Evolutionary conservation across 108 stramenopile genomes (phyloP), one percentile per base, ranked within the genome.

Genomic region (Stephanodiscus minutulus): DNA sequence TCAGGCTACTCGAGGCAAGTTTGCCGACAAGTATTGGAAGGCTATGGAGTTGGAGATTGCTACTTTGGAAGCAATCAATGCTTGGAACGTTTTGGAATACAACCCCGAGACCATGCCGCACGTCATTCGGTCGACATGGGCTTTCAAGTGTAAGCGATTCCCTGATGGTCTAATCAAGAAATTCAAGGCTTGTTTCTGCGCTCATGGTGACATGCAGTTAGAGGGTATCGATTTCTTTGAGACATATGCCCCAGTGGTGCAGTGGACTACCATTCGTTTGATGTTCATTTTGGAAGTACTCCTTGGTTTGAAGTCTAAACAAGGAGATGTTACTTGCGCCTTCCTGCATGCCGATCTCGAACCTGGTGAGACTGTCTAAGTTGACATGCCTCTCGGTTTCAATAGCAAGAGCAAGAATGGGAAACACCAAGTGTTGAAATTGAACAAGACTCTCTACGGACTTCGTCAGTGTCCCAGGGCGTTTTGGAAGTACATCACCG

Each of bases 311-410:
- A 10, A 22, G 10, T 57, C 67, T 1, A 8, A 1, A 3, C 54
- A 68, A 28, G 35, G 37, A 5, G 82, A 88, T n/a, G 81, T 74
- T 17, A 61, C 57, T 12, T 60, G 61, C 18, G 87, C 85, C 0
- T 90, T 90, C 57, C 65, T 86, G 0, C 83, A 85, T 43, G 78
- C 87, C n/a, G n/a, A n/a, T 2, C 46, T 85, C n/a, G 58, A 70
- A 17, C 52, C 61, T 22, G 70, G 64, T 28, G 69, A 71, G 46
- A 35, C 62, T 24, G 47, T 85, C 9, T 73, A 83, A 39, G 71
- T 89, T 28, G 25, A 74, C 21, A 61, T 79, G 39, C 81, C 86
- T 0, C 56, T 43, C 15, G 82, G 82, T 27, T 85, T 77, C 33
- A 15, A 27, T n/a, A n/a, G n/a, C n/a, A n/a, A n/a, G n/a, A n/a